These are phyloP conservation scores for Pseudonectria foliicola DNA, from an alignment of 2,329 filamentous ascomycete genomes.

Conservation along the genomic window DNA sequence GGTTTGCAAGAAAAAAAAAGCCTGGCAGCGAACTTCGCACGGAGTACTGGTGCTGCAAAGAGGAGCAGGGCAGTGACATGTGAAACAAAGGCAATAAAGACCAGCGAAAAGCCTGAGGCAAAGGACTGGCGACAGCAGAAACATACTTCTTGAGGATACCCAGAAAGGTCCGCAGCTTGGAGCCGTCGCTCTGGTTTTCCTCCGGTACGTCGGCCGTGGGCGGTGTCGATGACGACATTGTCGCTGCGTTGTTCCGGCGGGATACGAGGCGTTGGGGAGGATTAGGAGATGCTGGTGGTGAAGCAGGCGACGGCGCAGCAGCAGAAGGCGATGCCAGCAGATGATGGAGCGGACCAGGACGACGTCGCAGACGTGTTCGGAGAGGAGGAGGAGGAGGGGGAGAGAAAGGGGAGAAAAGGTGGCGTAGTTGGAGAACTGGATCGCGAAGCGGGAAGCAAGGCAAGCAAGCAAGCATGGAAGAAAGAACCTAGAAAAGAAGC, in stretches of 20 bases:
- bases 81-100: background rate
- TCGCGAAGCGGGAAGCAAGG: conserved; percentile 20
- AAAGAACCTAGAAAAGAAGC: too few species aligned
- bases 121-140: conserved; percentile 1
- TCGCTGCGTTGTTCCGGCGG: conserved; percentile 8
- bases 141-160: conserved; percentile 76
- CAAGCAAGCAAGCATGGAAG: too few species aligned
- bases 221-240: conserved; percentile 32
- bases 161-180: conserved; percentile 83
- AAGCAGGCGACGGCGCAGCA: too few species aligned
- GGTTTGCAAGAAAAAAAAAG: background rate
- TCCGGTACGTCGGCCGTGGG: conserved; percentile 31
- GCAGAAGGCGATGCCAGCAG: conserved; percentile 1
- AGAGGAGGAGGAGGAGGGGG: conserved; percentile 2
- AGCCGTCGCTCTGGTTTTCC: conserved; percentile 63
- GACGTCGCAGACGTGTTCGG: background rate
- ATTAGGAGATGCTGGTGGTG: too few species aligned
- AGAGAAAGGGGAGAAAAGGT: conserved; percentile 10
- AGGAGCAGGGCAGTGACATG: too few species aligned
- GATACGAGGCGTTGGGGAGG: background rate
- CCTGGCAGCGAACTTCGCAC: background rate
- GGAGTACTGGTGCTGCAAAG: background rate
- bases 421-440: conserved; percentile 8
- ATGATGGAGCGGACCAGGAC: background rate
- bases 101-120: conserved; percentile 11